Evolutionary conservation across 2,329 filamentous ascomycete species (phyloP), one percentile per base, ranked within the genome.

Genomic region (Stylonectria norvegica): DNA sequence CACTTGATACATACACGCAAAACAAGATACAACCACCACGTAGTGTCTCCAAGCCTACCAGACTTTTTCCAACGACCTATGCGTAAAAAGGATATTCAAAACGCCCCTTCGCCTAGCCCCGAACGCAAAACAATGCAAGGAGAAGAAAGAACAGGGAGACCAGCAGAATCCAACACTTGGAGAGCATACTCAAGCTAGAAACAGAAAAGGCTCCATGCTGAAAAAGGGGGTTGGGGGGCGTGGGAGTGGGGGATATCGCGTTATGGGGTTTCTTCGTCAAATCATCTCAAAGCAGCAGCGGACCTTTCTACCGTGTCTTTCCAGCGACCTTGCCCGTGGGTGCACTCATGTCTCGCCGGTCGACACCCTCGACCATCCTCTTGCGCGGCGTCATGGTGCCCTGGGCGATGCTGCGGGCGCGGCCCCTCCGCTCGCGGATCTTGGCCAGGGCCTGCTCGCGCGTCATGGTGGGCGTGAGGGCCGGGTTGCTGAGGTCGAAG

Each of bases 361-460:
- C 54, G 28, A 52, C 64, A 18, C 72, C 77, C 45, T 72, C 67
- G 27, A 78, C 59, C 71, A 78, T 76, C 60, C 76, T 73, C 63
- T 76, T 79, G 46, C 71, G 68, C 6, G 60, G 55, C 15, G 83
- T 85, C 44, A 74, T 68, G 5, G 78, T 74, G 3, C 78, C 79
- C 37, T 79, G 73, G 4, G 81, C 80, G 42, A 84, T 77, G 60
- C 83, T 87, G 51, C 80, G 75, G 41, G 86, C 84, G 32, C 86
- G 71, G 5, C 84, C 85, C 38, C 86, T 70, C 19, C 86, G 73
- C 65, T 87, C 82, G 38, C 81, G 75, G 50, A 91, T 90, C 59
- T 83, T 80, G 40, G 83, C 83, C 12, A 91, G 73, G 4, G 86
- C 86, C 62, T 89, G 75, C 61, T 89, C 86, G 38, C 86, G 75